Conservation (phyloP, 1,139 yeast species). For the Saccharomyces pastorianus region DNA sequence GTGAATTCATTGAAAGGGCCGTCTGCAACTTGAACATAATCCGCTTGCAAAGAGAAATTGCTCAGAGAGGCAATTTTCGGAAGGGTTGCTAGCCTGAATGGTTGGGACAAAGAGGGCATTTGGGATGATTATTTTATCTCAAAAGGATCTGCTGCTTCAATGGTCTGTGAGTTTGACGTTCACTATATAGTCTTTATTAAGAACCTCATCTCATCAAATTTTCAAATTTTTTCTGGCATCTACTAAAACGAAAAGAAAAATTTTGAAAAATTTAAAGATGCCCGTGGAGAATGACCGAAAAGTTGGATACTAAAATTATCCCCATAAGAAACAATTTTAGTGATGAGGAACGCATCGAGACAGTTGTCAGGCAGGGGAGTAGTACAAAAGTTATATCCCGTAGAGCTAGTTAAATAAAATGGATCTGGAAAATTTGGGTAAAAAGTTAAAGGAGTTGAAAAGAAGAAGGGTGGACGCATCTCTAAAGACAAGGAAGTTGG, state of each 20-base stretch:
- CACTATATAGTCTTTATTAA: background rate
- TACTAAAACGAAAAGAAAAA: background rate
- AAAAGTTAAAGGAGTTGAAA: slow-evolving; percentile 29
- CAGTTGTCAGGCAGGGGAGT: background rate
- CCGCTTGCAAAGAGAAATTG: slow-evolving; percentile 20
- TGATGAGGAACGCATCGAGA: background rate
- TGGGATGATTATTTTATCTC: background rate
- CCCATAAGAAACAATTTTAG: background rate
- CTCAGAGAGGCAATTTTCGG: slow-evolving; percentile 29
- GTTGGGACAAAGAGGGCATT: slow-evolving; percentile 31
- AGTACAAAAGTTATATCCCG: background rate
- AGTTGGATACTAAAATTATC: no score
- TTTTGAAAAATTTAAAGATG: background rate
- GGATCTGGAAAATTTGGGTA: slow-evolving; percentile 12
- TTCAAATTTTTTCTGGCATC: slow-evolving; percentile 7
- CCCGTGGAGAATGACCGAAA: background rate
- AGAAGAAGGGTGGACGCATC: slow-evolving; percentile 35
- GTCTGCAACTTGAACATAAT: slow-evolving; percentile 24
- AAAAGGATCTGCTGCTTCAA: background rate
- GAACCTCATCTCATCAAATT: slow-evolving; percentile 11
- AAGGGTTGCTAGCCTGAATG: slow-evolving; percentile 28
- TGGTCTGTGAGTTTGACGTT: background rate
- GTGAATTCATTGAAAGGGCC: slow-evolving; percentile 23
- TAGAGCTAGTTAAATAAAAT: slow-evolving; percentile 3
- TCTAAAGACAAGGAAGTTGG: slow-evolving; percentile 35